Base-by-base conservation (phyloP, 169 alveolate genomes). In the Plasmodium sp. region DNA sequence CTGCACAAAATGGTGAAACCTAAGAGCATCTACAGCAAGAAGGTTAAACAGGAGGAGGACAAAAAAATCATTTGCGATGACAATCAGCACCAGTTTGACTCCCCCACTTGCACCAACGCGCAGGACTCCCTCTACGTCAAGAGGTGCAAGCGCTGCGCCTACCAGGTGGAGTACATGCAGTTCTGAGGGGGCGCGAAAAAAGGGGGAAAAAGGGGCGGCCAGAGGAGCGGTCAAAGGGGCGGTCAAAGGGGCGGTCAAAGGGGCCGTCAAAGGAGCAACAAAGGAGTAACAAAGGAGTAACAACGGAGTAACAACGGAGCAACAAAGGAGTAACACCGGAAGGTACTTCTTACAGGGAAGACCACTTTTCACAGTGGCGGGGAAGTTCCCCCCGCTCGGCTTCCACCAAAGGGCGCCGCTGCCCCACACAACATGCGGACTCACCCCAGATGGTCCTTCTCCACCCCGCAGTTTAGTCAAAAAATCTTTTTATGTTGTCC, bases 51-150 rank as follows among this genome's bases (percentile, higher is more conserved):
- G 58, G 31, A 31, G 58, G 81, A 90, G 54, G 71, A 73, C 7
- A n/a, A 58, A 27, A 80, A 90, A 90, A 90, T 90, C 33, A 90
- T 90, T n/a, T 90, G 94, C 72, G 91, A 90, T 56, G 48, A 90
- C 51, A 81, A 79, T 80, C 16, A 77, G 3, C 94, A 90, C 41
- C 75, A 77, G 48, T 90, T 90, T 80, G 91, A 90, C 72, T 31
- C 27, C 2, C 91, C 94, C 4, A 12, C n/a, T 1, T 90, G 94
- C 45, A 90, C 56, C n/a, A 81, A 73, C 82, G 56, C 10, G 22
- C 67, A 90, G 43, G 94, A 90, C 36, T 41, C 48, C 54, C 54
- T 81, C 5, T 90, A 79, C 73, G 43, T 33, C 10, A 90, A 90
- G 27, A 73, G 31, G 36, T 90, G 94, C 34, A 90, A 45, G 72